Evolutionary conservation across 192 early-diverging fungal genomes (phyloP).

Genomic region (Phlyctochytrium bullatum): DNA sequence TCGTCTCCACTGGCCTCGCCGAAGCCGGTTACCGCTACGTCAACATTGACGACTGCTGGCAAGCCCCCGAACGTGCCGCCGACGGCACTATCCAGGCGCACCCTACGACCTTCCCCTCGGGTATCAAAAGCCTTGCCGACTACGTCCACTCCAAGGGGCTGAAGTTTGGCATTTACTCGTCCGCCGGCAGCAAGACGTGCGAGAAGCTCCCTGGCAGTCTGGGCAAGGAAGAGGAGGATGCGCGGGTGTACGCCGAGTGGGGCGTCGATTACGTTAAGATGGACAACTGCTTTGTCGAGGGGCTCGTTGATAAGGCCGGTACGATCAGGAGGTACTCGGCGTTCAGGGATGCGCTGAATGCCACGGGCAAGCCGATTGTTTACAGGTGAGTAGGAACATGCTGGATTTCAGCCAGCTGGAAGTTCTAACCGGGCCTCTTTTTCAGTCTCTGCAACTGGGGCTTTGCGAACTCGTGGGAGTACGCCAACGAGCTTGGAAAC

Average conservation of each 20-base stretch:
- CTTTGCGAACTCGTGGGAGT: conserved; percentile 42
- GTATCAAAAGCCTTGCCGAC: conserved; percentile 47
- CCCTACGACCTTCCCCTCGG: conserved; percentile 47
- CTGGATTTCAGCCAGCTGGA: too few species aligned
- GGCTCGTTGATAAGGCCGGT: conserved; percentile 19
- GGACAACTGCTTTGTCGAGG: conserved; percentile 56
- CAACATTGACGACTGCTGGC: conserved; percentile 63
- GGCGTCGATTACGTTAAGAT: conserved; percentile 62
- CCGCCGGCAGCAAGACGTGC: conserved; percentile 51
- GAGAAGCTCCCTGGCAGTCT: conserved; percentile 47
- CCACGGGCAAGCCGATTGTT: conserved; percentile 43
- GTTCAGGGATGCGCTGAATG: conserved; percentile 45
- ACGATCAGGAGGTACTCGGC: conserved; percentile 27
- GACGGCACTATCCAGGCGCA: conserved; percentile 33
- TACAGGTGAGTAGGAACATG: conserved; percentile 30
- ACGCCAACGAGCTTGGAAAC: conserved; percentile 35
- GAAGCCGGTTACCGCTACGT: conserved; percentile 54
- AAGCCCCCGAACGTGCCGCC: conserved; percentile 33
- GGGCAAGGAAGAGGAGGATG: conserved; percentile 46
- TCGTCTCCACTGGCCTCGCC: conserved; percentile 21
- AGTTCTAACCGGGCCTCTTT: too few species aligned
- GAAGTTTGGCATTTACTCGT: conserved; percentile 40
- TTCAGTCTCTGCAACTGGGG: conserved; percentile 49
- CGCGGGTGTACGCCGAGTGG: conserved; percentile 49
- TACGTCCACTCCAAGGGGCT: conserved; percentile 53